These are phyloP conservation scores for Psidium guajava DNA, from an alignment of 345 rosid genomes.

Conservation along the genomic window DNA sequence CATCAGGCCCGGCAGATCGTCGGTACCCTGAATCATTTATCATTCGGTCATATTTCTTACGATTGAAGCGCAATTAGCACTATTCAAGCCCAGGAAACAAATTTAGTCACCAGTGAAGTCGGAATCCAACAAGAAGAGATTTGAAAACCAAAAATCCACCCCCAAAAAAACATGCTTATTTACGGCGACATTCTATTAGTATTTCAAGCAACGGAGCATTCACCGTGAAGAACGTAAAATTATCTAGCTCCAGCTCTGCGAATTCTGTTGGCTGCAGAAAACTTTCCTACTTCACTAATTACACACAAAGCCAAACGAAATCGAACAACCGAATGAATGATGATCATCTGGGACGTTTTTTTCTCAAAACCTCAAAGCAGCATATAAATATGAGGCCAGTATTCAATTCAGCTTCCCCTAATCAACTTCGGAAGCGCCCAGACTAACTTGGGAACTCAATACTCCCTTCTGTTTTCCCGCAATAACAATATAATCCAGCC, in stretches of 20 bases:
- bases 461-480: not conserved
- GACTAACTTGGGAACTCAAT: not conserved
- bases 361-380: not conserved
- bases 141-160: not conserved
- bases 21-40: constrained; percentile 44
- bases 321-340: not conserved
- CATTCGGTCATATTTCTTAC: not conserved
- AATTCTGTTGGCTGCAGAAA: not conserved
- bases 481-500: not conserved
- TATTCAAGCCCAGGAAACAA: not conserved
- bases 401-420: not conserved
- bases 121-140: not conserved
- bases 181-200: not conserved
- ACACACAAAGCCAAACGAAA: not conserved
- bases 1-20: constrained; percentile 61
- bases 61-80: not conserved
- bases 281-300: not conserved
- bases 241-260: not conserved
- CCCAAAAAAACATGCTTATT: not conserved
- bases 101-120: not conserved
- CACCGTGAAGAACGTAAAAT: not conserved
- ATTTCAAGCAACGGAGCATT: not conserved
- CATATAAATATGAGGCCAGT: not conserved
- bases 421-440: not conserved
- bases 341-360: not conserved